phyloP scores from a whole-genome alignment of 2,329 filamentous ascomycete genomes.

The Trichoderma arundinaceum region DNA sequence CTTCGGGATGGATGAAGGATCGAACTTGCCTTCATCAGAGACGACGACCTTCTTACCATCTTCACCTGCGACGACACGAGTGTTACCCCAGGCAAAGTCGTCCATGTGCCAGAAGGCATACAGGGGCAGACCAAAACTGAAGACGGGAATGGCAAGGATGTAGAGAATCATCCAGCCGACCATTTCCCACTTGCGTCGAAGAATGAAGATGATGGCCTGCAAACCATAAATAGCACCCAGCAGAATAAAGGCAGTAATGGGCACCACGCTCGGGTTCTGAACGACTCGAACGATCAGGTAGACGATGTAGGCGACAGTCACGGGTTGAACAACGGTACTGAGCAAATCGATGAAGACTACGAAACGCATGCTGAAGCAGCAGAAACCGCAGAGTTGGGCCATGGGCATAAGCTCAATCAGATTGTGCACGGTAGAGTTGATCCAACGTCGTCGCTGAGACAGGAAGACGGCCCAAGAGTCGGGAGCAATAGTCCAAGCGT shows the following conservation, averaged over 20 bases:
- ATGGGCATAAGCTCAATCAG: conserved; percentile 93
- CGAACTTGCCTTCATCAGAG: conserved; percentile 97
- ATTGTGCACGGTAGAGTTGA: conserved; percentile 99
- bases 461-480: conserved; percentile 94
- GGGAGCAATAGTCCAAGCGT: conserved; percentile 96
- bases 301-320: conserved; percentile 85
- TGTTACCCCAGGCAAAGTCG: conserved; percentile 99
- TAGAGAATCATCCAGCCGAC: conserved; percentile 99
- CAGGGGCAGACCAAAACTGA: conserved; percentile 85
- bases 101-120: conserved; percentile 99
- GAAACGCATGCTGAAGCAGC: conserved; percentile 99
- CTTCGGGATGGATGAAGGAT: conserved; percentile 87
- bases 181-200: conserved; percentile 99
- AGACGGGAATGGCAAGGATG: conserved; percentile 86
- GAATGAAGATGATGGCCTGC: conserved; percentile 94
- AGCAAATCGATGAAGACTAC: conserved; percentile 93
- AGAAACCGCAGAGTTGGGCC: conserved; percentile 96
- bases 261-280: conserved; percentile 67
- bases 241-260: conserved; percentile 85
- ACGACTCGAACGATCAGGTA: conserved; percentile 83
- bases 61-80: conserved; percentile 94
- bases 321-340: conserved; percentile 89
- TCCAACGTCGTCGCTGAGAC: conserved; percentile 98
- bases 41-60: conserved; percentile 90
- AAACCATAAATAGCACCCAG: conserved; percentile 96